Base-by-base conservation (phyloP, 106 monocot species). In the Alisma plantagoaquatica region DNA sequence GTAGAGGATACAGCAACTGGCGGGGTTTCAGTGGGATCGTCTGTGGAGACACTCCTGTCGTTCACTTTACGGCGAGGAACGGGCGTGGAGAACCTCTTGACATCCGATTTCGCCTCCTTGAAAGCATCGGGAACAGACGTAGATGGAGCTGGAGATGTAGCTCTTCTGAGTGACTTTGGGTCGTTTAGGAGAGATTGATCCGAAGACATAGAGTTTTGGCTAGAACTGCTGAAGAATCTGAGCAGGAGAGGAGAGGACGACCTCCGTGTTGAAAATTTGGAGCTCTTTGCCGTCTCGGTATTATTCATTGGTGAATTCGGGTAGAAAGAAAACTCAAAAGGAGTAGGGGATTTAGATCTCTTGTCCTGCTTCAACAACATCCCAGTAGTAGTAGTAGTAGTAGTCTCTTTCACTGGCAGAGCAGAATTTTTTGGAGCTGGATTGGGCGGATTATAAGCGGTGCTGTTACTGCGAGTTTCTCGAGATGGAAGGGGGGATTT, bases 21-120 rank as follows among this genome's bases (percentile, higher is more conserved):
- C 10, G 24, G 33, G 27, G 18, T 1, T 2, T 46, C 52, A 27
- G 15, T 23, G 23, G 3, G 17, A n/a, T 71, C 56, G 49, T 23
- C 41, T 10, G 56, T 49, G 33, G 57, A 50, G 17, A 25, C 19
- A 14, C 49, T 35, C 51, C 31, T 68, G 5, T 56, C 35, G 11
- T 43, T 21, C 43, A 48, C 38, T 17, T 63, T 52, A 50, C 73
- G 46, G 0, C 52, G 29, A 3, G 57, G 71, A 10, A 61, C 46
- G 3, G 74, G 78, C 0, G 78, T 65, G 27, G 74, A 72, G 48
- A 79, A 84, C 43, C 79, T 62, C 67, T 50, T 79, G 4, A 43
- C n/a, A n/a, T 63, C 57, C 2, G 54, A 58, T 27, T 44, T 69
- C 8, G 79, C 79, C 53, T 79, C 79, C 44, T 73, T 70, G 32